Percentiles rank a stretch among this genome's conserved stretches.
phyloP scores from a whole-genome alignment of 495 filamentous ascomycete species.

The Daldinia caldariorum region DNA sequence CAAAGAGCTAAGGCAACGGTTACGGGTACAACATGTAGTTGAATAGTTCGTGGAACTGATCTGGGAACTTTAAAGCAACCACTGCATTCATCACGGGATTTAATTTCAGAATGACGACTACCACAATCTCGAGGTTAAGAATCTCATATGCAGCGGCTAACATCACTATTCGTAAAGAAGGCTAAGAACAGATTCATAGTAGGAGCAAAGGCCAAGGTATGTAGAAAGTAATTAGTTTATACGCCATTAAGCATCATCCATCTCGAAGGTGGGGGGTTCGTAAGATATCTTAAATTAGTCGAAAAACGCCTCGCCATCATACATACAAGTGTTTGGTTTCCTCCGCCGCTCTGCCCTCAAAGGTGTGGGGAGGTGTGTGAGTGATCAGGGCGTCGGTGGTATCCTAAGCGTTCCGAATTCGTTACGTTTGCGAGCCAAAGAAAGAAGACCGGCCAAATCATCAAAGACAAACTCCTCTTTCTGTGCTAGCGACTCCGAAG shows the following conservation, averaged over 20 bases:
- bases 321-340: constrained; percentile 37
- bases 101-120: not conserved
- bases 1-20: not conserved
- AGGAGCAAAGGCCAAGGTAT: not conserved
- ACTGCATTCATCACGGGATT: not conserved
- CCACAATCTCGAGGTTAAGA: not conserved
- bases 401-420: constrained; percentile 39
- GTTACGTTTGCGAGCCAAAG: constrained; percentile 30
- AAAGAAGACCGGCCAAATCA: constrained; percentile 38
- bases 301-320: constrained; percentile 46
- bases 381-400: constrained; percentile 22
- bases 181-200: not conserved
- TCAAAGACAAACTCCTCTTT: constrained; percentile 38
- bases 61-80: not conserved
- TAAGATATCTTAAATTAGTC: constrained; percentile 46
- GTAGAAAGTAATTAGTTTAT: constrained; percentile 2
- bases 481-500: constrained; percentile 28
- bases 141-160: not conserved
- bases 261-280: constrained; percentile 26
- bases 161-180: not conserved
- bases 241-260: constrained; percentile 24
- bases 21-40: not conserved
- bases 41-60: not conserved
- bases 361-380: not conserved
- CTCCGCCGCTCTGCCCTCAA: constrained; percentile 14